phyloP scores from a whole-genome alignment of 495 filamentous ascomycete species.

The Evernia prunastri region DNA sequence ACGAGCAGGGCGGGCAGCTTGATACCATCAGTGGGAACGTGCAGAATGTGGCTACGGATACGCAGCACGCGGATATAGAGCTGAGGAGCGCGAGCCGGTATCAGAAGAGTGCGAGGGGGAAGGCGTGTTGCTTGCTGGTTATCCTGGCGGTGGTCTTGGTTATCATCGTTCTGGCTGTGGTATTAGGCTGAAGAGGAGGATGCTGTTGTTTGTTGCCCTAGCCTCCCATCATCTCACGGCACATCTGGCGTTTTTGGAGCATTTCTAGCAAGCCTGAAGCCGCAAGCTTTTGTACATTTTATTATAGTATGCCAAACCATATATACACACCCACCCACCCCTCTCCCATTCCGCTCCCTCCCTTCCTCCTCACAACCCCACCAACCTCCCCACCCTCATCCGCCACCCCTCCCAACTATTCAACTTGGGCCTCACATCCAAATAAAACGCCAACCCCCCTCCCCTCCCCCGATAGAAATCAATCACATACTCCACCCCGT shows the following conservation, averaged over 20 bases:
- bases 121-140: slow-evolving; percentile 86
- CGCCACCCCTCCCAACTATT: slow-evolving; percentile 84
- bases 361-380: slow-evolving; percentile 43
- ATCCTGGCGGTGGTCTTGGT: slow-evolving; percentile 82
- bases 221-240: not conserved
- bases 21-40: slow-evolving; percentile 88
- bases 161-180: slow-evolving; percentile 80
- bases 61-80: slow-evolving; percentile 77
- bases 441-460: slow-evolving; percentile 76
- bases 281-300: not conserved
- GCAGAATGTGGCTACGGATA: slow-evolving; percentile 68
- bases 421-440: slow-evolving; percentile 93
- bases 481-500: slow-evolving; percentile 84
- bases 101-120: slow-evolving; percentile 87
- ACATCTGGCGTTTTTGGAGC: slow-evolving; percentile 3
- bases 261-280: not conserved
- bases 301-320: not conserved
- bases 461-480: slow-evolving; percentile 88
- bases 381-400: slow-evolving; percentile 63
- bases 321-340: slow-evolving; percentile 13
- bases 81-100: slow-evolving; percentile 75
- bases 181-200: slow-evolving; percentile 47
- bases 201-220: slow-evolving; percentile 1
- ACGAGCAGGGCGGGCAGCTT: slow-evolving; percentile 83
- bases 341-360: not conserved